Base-by-base conservation (phyloP, 495 filamentous ascomycete genomes). In the Monascus purpureus region DNA sequence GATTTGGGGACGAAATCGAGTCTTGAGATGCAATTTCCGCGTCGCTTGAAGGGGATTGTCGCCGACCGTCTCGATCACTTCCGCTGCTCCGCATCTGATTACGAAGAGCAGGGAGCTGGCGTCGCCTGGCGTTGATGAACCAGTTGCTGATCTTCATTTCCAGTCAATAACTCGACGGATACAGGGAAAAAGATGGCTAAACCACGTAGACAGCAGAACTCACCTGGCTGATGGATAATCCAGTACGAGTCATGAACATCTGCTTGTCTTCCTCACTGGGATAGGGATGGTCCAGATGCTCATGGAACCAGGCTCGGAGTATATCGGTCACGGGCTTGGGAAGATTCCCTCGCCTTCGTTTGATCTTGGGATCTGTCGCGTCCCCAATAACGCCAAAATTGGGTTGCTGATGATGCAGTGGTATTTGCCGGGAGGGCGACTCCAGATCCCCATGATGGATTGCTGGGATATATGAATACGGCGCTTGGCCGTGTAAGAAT, bases 191-290 rank as follows among this genome's bases (percentile, higher is more conserved):
- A 7, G 7, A 7, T 25, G n/a, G 7, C 22, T 25, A 25, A 25
- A 25, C n/a, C n/a, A n/a, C n/a, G n/a, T n/a, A n/a, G n/a, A n/a
- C n/a, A 13, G 25, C 13, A 4, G 7, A 12, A 47, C 61, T 28
- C 48, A 73, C 80, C 74, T 80, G 77, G 61, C 80, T 88, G 47
- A 90, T 79, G 14, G 79, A 75, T 9, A 94, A 63, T 0, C 76
- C 74, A 1, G 85, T 94, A 34, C 71, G 57, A 16, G 65, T 64
- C 66, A 83, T 81, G 27, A 94, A 63, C 43, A 75, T 67, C 43
- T 84, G 77, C 59, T 94, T 94, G 55, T 93, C 80, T 30, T 92
- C 85, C 47, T 94, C 85, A 19, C 73, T 85, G 4, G 85, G 85
- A 45, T 94, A 94, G 0, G 85, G 84, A 46, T 88, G 83, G 17